These are phyloP conservation scores for Chernovozyma aurita DNA, from an alignment of 1,139 yeast genomes.

Conservation along the genomic window DNA sequence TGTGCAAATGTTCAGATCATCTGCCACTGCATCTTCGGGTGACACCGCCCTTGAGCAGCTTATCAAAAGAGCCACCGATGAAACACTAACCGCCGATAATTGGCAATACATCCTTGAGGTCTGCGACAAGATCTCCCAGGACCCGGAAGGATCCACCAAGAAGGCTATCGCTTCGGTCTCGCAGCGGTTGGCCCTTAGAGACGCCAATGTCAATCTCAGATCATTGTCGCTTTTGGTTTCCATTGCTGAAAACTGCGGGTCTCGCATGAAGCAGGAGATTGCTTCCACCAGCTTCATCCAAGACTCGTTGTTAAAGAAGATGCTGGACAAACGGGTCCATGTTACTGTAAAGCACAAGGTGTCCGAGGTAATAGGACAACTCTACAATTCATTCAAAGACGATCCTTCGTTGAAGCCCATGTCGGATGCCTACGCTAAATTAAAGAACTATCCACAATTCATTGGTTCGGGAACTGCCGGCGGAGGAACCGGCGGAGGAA, in stretches of 20 bases:
- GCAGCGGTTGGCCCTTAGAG: constrained; percentile 51
- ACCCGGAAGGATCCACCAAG: constrained; percentile 61
- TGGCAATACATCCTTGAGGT: constrained; percentile 82
- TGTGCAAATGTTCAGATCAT: constrained; percentile 2
- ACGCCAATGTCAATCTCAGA: constrained; percentile 79
- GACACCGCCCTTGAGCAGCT: constrained; percentile 18
- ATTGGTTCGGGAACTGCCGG: constrained; percentile 16
- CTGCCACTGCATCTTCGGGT: constrained; percentile 3
- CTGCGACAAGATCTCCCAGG: constrained; percentile 71
- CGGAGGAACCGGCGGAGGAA: no score
- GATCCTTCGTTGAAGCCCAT: constrained; percentile 78
- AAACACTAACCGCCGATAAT: constrained; percentile 75
- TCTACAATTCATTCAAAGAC: constrained; percentile 50
- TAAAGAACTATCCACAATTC: constrained; percentile 44
- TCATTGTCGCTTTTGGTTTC: constrained; percentile 69
- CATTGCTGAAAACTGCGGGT: constrained; percentile 90
- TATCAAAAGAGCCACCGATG: constrained; percentile 72
- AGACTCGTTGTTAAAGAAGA: constrained; percentile 45
- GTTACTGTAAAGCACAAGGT: constrained; percentile 61
- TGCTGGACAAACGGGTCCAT: constrained; percentile 60
- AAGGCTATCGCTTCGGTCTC: constrained; percentile 50
- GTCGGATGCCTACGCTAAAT: constrained; percentile 52
- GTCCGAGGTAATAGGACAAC: constrained; percentile 64
- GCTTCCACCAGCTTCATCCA: constrained; percentile 67
- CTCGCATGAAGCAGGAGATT: constrained; percentile 76